Base-by-base conservation (phyloP, 148 eudicot genomes). In the Rhododendron kiyosumense region DNA sequence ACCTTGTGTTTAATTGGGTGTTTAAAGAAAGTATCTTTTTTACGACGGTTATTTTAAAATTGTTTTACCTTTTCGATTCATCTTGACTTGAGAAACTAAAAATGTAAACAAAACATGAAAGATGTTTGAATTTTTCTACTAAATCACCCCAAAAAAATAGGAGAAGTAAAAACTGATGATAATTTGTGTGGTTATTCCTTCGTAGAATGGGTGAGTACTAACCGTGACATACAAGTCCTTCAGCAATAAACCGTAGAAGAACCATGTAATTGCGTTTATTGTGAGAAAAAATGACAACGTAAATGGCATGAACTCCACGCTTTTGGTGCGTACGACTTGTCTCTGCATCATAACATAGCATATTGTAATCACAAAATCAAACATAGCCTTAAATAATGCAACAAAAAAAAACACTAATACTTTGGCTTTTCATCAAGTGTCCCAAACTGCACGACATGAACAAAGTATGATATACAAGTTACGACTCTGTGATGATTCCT, bases 241-340 rank as follows among this genome's bases (percentile, higher is more conserved):
- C 48, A 87, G 86, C 82, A 89, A 88, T 26, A 93, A 90, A 9
- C 96, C 98, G 1, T 92, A 93, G 88, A 94, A 92, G 91, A 94
- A 94, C 97, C 97, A 94, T 83, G 92, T 87, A 38, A 92, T 90
- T 8, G 95, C 94, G 43, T 91, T 89, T 2, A 91, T 28, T 45
- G 95, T 89, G 54, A 95, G 96, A 90, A 93, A 94, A 86, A 95
- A 89, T 3, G 98, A 95, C 49, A 95, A 82, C 76, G 88, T 83
- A 79, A 95, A 92, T 13, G 98, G 96, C 98, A 95, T 92, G 93
- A 92, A 94, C 91, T 93, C 90, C 48, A 95, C 97, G 75, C 98
- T 95, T 86, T 88, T 94, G 26, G 97, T 93, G 9, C 91, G 90
- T 8, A 95, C 92, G 1, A 95, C 98, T 86, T 89, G 91, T 87